These are phyloP conservation scores for Skeletonema potamos DNA, from an alignment of 108 stramenopile species.

Conservation along the genomic window DNA sequence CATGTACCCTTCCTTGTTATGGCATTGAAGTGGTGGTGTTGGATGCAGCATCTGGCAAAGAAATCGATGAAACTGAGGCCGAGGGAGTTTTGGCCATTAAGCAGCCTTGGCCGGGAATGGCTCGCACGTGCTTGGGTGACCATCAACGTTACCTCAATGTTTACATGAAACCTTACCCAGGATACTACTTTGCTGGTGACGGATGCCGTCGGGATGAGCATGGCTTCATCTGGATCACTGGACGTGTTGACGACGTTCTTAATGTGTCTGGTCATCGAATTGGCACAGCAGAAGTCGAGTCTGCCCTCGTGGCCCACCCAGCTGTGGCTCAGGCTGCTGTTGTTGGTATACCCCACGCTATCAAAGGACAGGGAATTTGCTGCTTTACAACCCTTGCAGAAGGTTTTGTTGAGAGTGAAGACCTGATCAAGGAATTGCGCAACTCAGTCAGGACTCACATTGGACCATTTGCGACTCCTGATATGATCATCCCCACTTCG, in stretches of 20 bases:
- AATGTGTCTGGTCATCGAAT: conserved; percentile 96
- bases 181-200: conserved; percentile 98
- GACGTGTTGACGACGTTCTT: conserved; percentile 96
- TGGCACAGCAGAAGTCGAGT: conserved; percentile 94
- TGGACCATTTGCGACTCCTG: conserved; percentile 93
- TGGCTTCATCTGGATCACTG: conserved; percentile 97
- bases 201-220: conserved; percentile 90
- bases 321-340: conserved; percentile 92
- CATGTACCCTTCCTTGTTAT: conserved; percentile 92
- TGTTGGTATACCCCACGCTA: conserved; percentile 88
- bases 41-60: conserved; percentile 79
- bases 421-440: conserved; percentile 81
- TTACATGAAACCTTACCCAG: conserved; percentile 93
- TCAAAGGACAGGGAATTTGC: conserved; percentile 91
- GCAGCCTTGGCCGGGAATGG: conserved; percentile 95
- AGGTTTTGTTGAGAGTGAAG: conserved; percentile 65
- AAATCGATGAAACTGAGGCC: conserved; percentile 53
- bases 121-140: conserved; percentile 93
- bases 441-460: conserved; percentile 80
- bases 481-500: conserved; percentile 79
- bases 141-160: conserved; percentile 92
- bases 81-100: conserved; percentile 94
- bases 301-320: conserved; percentile 88
- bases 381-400: conserved; percentile 78
- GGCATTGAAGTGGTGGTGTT: conserved; percentile 94